These are phyloP conservation scores for Cytospora paraplurivora DNA, from an alignment of 2,329 filamentous ascomycete genomes.

Conservation along the genomic window DNA sequence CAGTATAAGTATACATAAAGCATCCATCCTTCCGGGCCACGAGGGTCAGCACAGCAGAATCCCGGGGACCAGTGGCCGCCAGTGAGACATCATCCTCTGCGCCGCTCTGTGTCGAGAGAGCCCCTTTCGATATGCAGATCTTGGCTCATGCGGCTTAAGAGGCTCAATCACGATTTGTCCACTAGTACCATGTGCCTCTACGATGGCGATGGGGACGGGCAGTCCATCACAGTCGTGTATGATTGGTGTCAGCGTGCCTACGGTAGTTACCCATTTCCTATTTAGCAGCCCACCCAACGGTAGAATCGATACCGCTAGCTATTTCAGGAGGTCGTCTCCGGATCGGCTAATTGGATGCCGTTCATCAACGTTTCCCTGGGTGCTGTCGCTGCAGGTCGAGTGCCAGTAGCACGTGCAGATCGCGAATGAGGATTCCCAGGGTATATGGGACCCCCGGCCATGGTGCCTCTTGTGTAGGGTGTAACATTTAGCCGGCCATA, in stretches of 20 bases:
- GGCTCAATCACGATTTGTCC: constrained; percentile 18
- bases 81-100: constrained; percentile 13
- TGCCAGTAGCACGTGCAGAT: constrained; percentile 15
- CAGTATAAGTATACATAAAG: neutral
- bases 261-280: constrained; percentile 10
- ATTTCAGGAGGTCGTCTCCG: constrained; percentile 14
- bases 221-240: constrained; percentile 6
- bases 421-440: constrained; percentile 16
- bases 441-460: constrained; percentile 6
- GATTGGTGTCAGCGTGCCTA: too few species aligned
- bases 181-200: constrained; percentile 6
- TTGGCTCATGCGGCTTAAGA: constrained; percentile 14
- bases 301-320: constrained; percentile 13
- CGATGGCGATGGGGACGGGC: constrained; percentile 4
- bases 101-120: constrained; percentile 7
- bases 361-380: constrained; percentile 11
- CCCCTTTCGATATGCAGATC: constrained; percentile 21
- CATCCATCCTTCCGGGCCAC: constrained; percentile 14
- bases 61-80: constrained; percentile 6
- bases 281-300: constrained; percentile 13
- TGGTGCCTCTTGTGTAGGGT: neutral
- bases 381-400: constrained; percentile 14
- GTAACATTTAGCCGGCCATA: constrained; percentile 19
- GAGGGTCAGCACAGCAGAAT: constrained; percentile 1
- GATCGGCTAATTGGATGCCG: constrained; percentile 15